Conservation (phyloP, 2,329 filamentous ascomycete species). For the Alternaria postmessia region DNA sequence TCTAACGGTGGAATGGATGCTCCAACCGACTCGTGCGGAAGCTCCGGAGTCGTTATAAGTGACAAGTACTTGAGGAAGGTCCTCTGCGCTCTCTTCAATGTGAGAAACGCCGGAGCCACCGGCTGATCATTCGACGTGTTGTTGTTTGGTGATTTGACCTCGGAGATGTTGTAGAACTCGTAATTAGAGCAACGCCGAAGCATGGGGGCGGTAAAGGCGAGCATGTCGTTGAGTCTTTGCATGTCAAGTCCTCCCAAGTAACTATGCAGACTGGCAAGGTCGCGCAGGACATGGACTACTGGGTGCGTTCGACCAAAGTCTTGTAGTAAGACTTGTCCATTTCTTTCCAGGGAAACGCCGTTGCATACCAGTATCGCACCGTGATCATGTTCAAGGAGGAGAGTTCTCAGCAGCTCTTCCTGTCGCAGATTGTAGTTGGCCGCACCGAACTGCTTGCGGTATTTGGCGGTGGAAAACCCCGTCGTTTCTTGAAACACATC, state of each 20-base stretch:
- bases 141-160: conserved; percentile 49
- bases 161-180: conserved; percentile 79
- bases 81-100: conserved; percentile 71
- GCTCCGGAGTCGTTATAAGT: conserved; percentile 63
- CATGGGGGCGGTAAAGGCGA: conserved; percentile 65
- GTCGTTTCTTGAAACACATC: conserved; percentile 71
- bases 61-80: conserved; percentile 75
- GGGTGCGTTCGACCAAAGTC: conserved; percentile 71
- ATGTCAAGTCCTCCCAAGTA: conserved; percentile 65
- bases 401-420: conserved; percentile 66
- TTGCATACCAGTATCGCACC: conserved; percentile 76
- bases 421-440: conserved; percentile 70
- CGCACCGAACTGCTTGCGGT: conserved; percentile 69
- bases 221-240: conserved; percentile 65
- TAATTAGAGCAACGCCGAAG: conserved; percentile 74
- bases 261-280: conserved; percentile 69
- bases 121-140: conserved; percentile 36
- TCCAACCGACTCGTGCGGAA: conserved; percentile 40
- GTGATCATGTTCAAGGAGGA: conserved; percentile 66
- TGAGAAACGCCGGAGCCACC: conserved; percentile 66
- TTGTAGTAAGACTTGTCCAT: conserved; percentile 66
- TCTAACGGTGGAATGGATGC: conserved; percentile 63
- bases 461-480: conserved; percentile 68
- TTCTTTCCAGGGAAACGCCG: conserved; percentile 72
- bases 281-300: conserved; percentile 74